These are phyloP conservation scores for Termitomyces sp. DNA, from an alignment of 768 basidiomycete species.

Conservation along the genomic window DNA sequence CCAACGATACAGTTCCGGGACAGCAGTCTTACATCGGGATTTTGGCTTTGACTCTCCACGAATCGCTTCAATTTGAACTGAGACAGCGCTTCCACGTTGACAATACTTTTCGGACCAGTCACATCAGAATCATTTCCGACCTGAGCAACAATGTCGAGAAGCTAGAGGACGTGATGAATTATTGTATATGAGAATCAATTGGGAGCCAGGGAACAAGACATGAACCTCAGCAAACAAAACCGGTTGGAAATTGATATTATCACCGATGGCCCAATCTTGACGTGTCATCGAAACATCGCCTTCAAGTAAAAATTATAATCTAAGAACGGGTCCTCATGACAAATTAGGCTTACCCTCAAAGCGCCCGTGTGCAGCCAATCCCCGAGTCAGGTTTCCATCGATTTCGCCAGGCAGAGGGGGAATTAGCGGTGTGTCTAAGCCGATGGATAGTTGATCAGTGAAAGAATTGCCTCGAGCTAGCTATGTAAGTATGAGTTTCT, in stretches of 20 bases:
- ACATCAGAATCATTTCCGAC: constrained; percentile 12
- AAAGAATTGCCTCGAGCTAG: constrained; percentile 11
- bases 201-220: not conserved
- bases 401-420: constrained; percentile 13
- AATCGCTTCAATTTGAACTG: constrained; percentile 13
- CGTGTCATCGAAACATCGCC: constrained; percentile 16
- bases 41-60: constrained; percentile 4
- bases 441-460: constrained; percentile 10
- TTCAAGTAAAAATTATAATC: not conserved
- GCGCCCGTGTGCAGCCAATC: constrained; percentile 11
- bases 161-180: not conserved
- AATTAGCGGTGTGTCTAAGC: constrained; percentile 4
- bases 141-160: constrained; percentile 7
- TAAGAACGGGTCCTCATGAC: not conserved
- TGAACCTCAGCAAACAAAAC: constrained; percentile 6
- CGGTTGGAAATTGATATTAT: constrained; percentile 10
- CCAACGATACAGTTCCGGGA: too few species aligned
- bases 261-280: constrained; percentile 11
- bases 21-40: constrained; percentile 1
- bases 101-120: constrained; percentile 11
- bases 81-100: constrained; percentile 6
- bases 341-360: constrained; percentile 8
- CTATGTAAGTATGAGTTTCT: not conserved
- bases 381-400: constrained; percentile 9
- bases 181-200: not conserved